Conservation (phyloP, 208 protist genomes). For the Leishmania martiniquensis region DNA sequence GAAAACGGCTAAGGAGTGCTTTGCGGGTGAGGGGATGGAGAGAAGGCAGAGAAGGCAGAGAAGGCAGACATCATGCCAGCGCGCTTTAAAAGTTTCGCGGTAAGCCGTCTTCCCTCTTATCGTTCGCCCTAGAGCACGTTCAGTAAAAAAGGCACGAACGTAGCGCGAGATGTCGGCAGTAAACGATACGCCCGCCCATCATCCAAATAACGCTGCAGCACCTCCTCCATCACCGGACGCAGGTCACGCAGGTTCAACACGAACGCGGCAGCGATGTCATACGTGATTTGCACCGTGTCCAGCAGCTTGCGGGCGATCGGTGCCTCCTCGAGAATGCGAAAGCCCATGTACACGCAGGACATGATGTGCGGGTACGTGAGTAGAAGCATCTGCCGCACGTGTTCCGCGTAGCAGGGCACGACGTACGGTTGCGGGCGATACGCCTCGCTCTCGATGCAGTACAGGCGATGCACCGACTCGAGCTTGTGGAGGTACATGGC, state of each 20-base stretch:
- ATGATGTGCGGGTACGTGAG: conserved; percentile 71
- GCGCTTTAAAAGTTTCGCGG: background rate
- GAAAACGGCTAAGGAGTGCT: background rate
- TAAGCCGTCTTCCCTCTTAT: background rate
- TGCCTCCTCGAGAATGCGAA: conserved; percentile 68
- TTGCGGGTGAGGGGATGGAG: background rate
- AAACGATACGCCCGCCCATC: conserved; percentile 56
- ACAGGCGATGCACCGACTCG: conserved; percentile 61
- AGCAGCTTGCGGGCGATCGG: conserved; percentile 63
- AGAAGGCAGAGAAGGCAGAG: background rate
- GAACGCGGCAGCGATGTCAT: conserved; percentile 78
- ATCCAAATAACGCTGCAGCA: conserved; percentile 50
- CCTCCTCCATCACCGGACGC: conserved; percentile 54
- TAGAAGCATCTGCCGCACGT: conserved; percentile 79
- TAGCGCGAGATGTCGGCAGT: conserved; percentile 45
- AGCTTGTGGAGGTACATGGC: conserved; percentile 52
- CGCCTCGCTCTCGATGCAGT: conserved; percentile 43
- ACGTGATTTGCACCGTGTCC: conserved; percentile 62
- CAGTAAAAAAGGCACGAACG: conserved; percentile 63
- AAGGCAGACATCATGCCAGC: background rate
- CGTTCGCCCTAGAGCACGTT: conserved; percentile 47
- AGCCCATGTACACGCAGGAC: conserved; percentile 69
- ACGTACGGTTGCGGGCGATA: conserved; percentile 72
- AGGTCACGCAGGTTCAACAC: conserved; percentile 66
- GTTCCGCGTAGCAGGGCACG: conserved; percentile 83